These are phyloP conservation scores for Komagataella populi DNA, from an alignment of 805 yeast genomes.

Conservation along the genomic window DNA sequence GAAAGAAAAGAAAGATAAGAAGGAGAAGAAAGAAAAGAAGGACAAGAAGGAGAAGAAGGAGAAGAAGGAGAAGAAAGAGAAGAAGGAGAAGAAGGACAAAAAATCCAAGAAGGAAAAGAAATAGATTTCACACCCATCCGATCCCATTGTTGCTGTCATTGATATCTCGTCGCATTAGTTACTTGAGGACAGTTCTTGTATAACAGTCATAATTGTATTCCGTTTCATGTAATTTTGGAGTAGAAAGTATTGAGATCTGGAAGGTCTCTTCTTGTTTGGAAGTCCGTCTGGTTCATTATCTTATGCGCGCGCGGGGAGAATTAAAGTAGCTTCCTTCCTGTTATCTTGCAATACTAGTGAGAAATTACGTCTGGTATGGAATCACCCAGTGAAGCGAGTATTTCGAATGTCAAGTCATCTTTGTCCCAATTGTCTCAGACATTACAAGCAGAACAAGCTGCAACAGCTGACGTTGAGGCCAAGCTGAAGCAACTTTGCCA, in stretches of 20 bases:
- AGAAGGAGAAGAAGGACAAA: conserved; percentile 4
- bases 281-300: background rate
- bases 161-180: background rate
- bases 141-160: background rate
- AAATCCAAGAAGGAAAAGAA: conserved; percentile 2
- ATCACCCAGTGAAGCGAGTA: background rate
- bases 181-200: background rate
- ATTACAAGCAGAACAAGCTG: conserved; percentile 4
- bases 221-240: background rate
- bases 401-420: background rate
- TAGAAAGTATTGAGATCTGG: background rate
- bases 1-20: conserved; percentile 10
- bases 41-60: conserved; percentile 11
- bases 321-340: too few species aligned
- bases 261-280: too few species aligned
- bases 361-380: background rate
- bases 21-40: conserved; percentile 9
- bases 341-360: too few species aligned
- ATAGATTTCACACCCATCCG: background rate
- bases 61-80: conserved; percentile 12
- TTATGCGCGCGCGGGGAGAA: background rate
- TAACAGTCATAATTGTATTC: background rate
- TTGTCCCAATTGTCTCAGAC: background rate
- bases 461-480: background rate
- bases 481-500: background rate